phyloP scores from a whole-genome alignment of 2,329 filamentous ascomycete species.

The Aspergillus felis region DNA sequence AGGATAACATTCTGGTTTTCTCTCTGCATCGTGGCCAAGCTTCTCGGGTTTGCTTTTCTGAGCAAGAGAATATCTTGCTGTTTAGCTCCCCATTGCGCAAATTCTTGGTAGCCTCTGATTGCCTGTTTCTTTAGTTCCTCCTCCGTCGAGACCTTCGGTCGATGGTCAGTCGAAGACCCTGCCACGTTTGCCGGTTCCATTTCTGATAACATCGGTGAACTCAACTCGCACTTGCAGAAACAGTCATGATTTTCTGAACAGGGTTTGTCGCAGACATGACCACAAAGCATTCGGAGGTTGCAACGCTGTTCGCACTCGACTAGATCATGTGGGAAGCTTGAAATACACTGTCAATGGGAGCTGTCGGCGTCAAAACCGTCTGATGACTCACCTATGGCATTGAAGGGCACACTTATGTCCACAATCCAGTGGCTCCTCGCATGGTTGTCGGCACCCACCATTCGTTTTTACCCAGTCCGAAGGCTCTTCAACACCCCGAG shows the following conservation, averaged over 20 bases:
- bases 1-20: not conserved
- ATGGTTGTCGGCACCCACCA: constrained; percentile 52
- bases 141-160: not conserved
- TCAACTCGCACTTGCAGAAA: constrained; percentile 24
- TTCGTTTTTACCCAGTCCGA: constrained; percentile 52
- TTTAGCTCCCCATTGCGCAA: constrained; percentile 28
- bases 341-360: constrained; percentile 5
- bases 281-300: constrained; percentile 31
- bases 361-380: not conserved
- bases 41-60: constrained; percentile 6
- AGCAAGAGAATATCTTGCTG: constrained; percentile 24
- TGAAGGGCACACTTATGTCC: constrained; percentile 50
- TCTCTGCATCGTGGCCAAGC: not conserved
- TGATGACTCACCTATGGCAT: constrained; percentile 49
- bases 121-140: constrained; percentile 1
- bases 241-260: constrained; percentile 30
- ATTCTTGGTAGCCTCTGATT: constrained; percentile 22
- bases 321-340: constrained; percentile 35
- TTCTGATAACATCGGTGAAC: not conserved
- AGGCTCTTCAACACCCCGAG: constrained; percentile 32
- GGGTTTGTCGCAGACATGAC: constrained; percentile 32
- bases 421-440: constrained; percentile 44
- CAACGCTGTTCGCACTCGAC: constrained; percentile 36
- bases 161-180: not conserved
- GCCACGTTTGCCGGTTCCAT: not conserved